These are phyloP conservation scores for Leishmania major DNA, from an alignment of 208 protist species.

Conservation along the genomic window DNA sequence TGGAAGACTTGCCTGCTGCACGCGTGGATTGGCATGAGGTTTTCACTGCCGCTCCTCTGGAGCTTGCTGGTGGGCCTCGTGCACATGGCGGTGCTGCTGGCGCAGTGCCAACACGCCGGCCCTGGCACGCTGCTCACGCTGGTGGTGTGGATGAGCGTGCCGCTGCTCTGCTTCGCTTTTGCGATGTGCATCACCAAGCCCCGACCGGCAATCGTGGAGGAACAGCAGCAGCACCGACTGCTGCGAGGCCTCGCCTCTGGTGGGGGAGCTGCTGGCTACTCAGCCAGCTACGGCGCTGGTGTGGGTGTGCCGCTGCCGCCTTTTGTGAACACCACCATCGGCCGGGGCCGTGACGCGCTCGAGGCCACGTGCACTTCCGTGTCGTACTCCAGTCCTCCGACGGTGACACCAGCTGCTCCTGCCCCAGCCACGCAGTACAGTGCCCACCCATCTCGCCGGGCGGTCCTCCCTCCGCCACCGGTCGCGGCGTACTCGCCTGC, in stretches of 20 bases:
- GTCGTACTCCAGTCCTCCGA: background rate
- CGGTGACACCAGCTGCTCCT: background rate
- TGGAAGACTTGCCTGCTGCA: constrained; percentile 76
- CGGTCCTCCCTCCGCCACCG: constrained; percentile 2
- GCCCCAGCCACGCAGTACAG: background rate
- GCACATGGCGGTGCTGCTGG: constrained; percentile 67
- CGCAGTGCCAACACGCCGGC: constrained; percentile 45
- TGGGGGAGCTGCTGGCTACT: background rate
- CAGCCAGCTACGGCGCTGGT: background rate
- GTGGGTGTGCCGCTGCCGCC: background rate
- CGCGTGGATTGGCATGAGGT: constrained; percentile 63
- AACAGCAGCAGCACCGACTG: background rate
- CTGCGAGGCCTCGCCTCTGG: constrained; percentile 1
- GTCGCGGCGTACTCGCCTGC: background rate
- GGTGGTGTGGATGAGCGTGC: constrained; percentile 53
- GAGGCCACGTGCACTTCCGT: background rate
- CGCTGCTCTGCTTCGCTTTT: constrained; percentile 41
- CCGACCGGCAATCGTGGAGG: background rate
- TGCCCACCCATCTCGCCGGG: background rate
- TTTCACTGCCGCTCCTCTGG: constrained; percentile 46
- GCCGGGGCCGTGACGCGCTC: background rate
- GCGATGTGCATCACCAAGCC: constrained; percentile 17
- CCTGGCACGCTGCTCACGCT: constrained; percentile 50
- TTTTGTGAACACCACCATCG: background rate
- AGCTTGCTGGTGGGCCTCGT: constrained; percentile 50